Conservation (phyloP, 2,329 filamentous ascomycete species). For the Fusarium temperatum region DNA sequence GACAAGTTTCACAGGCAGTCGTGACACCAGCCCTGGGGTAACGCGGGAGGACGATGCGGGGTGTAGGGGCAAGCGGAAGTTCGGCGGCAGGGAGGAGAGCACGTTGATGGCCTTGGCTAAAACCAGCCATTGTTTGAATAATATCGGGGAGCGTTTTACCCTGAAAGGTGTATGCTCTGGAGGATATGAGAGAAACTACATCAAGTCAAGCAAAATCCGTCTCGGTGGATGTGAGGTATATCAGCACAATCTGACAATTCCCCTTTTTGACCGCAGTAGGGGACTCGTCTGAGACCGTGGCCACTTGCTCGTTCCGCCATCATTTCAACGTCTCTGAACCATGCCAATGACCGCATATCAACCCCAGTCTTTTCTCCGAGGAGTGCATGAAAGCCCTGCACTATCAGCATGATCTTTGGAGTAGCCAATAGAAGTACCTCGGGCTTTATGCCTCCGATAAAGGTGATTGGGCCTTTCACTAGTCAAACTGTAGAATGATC, state of each 20-base stretch:
- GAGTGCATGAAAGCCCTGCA: neutral
- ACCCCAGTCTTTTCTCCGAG: neutral
- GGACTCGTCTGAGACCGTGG: rapidly evolving
- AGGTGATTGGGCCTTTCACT: neutral
- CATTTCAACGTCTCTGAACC: neutral
- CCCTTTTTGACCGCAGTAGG: rapidly evolving
- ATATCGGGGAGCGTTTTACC: rapidly evolving
- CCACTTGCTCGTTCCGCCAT: neutral
- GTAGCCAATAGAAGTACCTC: neutral
- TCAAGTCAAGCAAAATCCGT: neutral
- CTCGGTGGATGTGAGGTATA: neutral
- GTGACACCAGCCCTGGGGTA: neutral
- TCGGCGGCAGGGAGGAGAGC: neutral
- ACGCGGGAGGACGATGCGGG: neutral
- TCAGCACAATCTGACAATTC: neutral
- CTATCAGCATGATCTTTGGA: rapidly evolving
- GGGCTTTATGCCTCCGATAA: rapidly evolving
- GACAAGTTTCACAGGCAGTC: constrained; percentile 2
- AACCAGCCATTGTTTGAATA: neutral
- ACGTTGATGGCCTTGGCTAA: neutral
- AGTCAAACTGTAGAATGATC: neutral
- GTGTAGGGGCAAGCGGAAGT: neutral
- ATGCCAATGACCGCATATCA: neutral
- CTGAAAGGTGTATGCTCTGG: neutral
- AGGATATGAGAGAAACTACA: neutral